Evolutionary conservation across 1,284 basidiomycete species (phyloP).

Genomic region (Puccinia horiana): DNA sequence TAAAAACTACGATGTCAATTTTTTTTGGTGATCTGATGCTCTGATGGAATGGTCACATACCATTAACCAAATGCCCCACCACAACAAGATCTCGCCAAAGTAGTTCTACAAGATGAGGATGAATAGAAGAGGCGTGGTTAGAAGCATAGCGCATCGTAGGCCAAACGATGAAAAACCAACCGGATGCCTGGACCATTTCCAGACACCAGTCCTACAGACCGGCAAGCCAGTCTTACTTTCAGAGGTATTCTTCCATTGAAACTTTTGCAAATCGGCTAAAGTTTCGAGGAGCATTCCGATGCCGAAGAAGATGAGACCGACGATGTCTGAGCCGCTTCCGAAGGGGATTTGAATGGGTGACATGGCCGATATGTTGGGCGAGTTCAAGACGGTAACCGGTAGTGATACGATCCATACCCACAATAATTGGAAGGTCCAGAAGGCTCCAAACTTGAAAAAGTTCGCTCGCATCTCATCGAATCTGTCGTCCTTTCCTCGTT

Average conservation of each 20-base stretch:
- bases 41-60: too few species aligned
- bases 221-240: not conserved
- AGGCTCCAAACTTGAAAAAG: slow-evolving; percentile 69
- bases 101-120: slow-evolving; percentile 26
- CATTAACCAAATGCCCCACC: slow-evolving; percentile 48
- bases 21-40: too few species aligned
- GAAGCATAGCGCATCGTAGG: not conserved
- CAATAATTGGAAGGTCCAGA: slow-evolving; percentile 63
- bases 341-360: slow-evolving; percentile 62
- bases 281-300: slow-evolving; percentile 69
- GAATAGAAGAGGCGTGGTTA: not conserved
- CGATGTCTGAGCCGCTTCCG: slow-evolving; percentile 69
- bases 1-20: too few species aligned
- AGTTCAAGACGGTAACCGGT: slow-evolving; percentile 69
- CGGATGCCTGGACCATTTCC: slow-evolving; percentile 44
- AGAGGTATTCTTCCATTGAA: slow-evolving; percentile 5
- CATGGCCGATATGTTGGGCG: slow-evolving; percentile 66
- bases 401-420: slow-evolving; percentile 70
- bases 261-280: slow-evolving; percentile 68
- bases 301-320: slow-evolving; percentile 69
- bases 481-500: slow-evolving; percentile 68
- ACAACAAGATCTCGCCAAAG: slow-evolving; percentile 39
- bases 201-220: slow-evolving; percentile 20
- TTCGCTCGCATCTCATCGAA: slow-evolving; percentile 70
- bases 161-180: not conserved